A percentile compares a stretch with the other conserved stretches of the same genome.
Conservation (phyloP, 2,329 filamentous ascomycete species). For the Periglandula ipomoeae region DNA sequence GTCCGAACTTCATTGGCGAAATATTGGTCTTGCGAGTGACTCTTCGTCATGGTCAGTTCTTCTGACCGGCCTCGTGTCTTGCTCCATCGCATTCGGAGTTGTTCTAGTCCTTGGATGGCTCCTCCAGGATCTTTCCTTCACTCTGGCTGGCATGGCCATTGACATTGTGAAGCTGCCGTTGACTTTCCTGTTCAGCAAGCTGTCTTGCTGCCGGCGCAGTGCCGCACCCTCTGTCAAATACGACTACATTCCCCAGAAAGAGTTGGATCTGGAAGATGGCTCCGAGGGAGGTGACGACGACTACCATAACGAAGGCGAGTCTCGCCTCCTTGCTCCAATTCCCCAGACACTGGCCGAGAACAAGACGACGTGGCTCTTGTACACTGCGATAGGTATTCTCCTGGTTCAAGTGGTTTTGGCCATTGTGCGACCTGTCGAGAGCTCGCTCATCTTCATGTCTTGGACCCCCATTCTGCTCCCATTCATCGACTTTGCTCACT, state of each 20-base stretch:
- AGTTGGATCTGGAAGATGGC: constrained; percentile 10
- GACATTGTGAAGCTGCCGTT: constrained; percentile 14
- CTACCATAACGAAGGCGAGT: constrained; percentile 3
- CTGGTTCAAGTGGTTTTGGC: constrained; percentile 17
- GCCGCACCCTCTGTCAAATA: constrained; percentile 1
- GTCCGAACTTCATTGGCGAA: constrained; percentile 21
- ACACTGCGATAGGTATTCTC: constrained; percentile 15
- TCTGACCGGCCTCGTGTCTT: constrained; percentile 17
- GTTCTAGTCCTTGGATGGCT: constrained; percentile 12
- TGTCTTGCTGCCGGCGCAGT: constrained; percentile 6
- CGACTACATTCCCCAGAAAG: constrained; percentile 11
- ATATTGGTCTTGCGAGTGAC: constrained; percentile 17
- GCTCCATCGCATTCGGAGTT: constrained; percentile 6
- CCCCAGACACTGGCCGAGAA: background rate
- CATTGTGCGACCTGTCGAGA: constrained; percentile 21
- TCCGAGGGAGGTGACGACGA: constrained; percentile 8
- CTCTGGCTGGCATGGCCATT: constrained; percentile 12
- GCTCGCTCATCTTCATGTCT: constrained; percentile 24
- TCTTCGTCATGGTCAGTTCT: constrained; percentile 17
- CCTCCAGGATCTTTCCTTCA: constrained; percentile 15
- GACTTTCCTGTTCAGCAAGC: constrained; percentile 8
- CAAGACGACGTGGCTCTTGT: constrained; percentile 8
- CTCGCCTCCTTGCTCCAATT: background rate
- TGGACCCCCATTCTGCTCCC: constrained; percentile 25
- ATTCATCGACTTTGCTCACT: constrained; percentile 23